Base-by-base conservation (phyloP, 805 yeast species). In the Candida dajiaensis region DNA sequence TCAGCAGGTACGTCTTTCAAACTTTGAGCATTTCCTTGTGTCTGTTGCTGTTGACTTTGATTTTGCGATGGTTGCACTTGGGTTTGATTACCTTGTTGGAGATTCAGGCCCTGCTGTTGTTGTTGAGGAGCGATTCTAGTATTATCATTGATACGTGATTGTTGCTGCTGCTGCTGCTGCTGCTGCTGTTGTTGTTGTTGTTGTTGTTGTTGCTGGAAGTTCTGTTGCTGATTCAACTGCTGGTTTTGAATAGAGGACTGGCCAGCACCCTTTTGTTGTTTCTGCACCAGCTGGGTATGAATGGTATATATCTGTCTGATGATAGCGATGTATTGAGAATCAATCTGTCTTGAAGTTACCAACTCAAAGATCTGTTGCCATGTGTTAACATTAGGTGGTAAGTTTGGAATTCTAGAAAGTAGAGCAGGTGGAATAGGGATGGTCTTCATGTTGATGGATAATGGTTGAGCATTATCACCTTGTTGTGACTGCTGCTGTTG, bases 291-390 rank as follows among this genome's bases (percentile, higher is more conserved):
- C 54, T 80, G 87, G 48, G 79, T 69, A 62, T 84, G 90, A 43
- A 83, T 68, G 41, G 77, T 74, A 62, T 88, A 88, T 9, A 84
- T 79, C 48, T 79, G 83, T 60, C 78, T 81, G 39, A 86, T 79
- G 21, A 76, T 63, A 15, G 77, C 77, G 69, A 83, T 67, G 23
- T 76, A 77, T 29, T 79, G 74, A 7, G 77, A 74, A 1, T 85
- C 79, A 36, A 86, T 66, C 49, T 78, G 70, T 49, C 78, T 80
- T 51, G 77, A 74, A 52, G 78, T 76, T 39, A 80, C 65, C 54
- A 81, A 74, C 38, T 81, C 83, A 63, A 81, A 78, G 25, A 88
- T 79, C 59, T 81, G 86, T 20, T 80, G 77, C 96, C 96, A 89
- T 7, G 95, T 86, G 54, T 77, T 82, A 25, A 82, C 82, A 42